Evolutionary conservation across 352 stramenopile species (phyloP), one percentile per base, ranked within the genome.

Genomic region (Phytopythium delawarense): DNA sequence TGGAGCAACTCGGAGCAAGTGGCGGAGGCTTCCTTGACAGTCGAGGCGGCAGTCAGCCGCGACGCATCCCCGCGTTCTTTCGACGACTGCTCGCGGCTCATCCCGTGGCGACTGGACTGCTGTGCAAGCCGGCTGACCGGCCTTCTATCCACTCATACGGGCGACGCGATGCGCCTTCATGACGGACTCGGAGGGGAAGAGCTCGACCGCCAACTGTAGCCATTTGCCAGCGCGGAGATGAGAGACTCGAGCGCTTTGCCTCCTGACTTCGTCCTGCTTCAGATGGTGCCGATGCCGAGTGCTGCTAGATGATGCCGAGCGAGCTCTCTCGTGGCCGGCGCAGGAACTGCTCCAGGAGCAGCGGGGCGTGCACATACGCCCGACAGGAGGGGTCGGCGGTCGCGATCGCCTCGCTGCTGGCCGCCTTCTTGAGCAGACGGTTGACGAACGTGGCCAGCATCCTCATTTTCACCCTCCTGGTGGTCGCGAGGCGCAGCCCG

Each of bases 241-340:
- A n/a, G n/a, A n/a, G n/a, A n/a, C n/a, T n/a, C n/a, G n/a, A n/a
- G n/a, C n/a, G n/a, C n/a, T n/a, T n/a, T n/a, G n/a, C n/a, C 1
- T 30, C 39, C 21, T 59, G 34, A 15, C 18, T 21, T 61, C 40
- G 28, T n/a, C 55, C 8, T 6, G 25, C 9, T 7, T 52, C 13
- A 56, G n/a, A n/a, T n/a, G n/a, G n/a, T n/a, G n/a, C n/a, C n/a
- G n/a, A n/a, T n/a, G n/a, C n/a, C n/a, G n/a, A n/a, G n/a, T n/a
- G n/a, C n/a, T n/a, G n/a, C n/a, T n/a, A n/a, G 45, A 53, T 61
- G 40, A 69, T 69, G 8, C 63, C 63, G 15, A 69, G 52, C 37
- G 57, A 61, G 37, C 32, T 23, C 21, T 46, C 42, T 18, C 54
- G 53, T 1, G 21, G 35, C n/a, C 59, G 51, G 18, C 25, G 46